phyloP scores from a whole-genome alignment of 2,329 filamentous ascomycete genomes.

The Talaromyces funiculosus region DNA sequence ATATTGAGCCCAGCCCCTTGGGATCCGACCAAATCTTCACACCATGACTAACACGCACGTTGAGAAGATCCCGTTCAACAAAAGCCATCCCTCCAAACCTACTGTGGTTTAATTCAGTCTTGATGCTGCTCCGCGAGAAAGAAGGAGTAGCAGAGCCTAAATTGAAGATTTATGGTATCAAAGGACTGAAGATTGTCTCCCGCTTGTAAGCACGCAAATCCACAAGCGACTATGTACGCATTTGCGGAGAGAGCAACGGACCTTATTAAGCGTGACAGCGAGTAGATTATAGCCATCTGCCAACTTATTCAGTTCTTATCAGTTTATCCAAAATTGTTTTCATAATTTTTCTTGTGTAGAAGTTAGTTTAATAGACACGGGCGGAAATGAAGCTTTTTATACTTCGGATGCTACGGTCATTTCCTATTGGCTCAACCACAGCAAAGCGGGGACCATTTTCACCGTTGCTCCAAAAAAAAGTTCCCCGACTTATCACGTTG shows the following conservation, averaged over 20 bases:
- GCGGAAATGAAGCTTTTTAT: not conserved
- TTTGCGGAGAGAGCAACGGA: slow-evolving; percentile 23
- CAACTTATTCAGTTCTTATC: not conserved
- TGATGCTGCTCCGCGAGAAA: slow-evolving; percentile 15
- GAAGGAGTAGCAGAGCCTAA: slow-evolving; percentile 19
- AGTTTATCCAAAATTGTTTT: not conserved
- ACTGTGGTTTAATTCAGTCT: slow-evolving; percentile 42
- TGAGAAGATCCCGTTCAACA: slow-evolving; percentile 13
- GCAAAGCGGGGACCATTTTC: slow-evolving; percentile 1
- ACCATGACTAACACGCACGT: slow-evolving; percentile 18
- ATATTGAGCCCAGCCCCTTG: slow-evolving; percentile 9
- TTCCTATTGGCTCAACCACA: not conserved
- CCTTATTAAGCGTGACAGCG: slow-evolving; percentile 25
- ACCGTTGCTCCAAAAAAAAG: not conserved
- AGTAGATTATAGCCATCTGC: not conserved
- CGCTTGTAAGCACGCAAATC: slow-evolving; percentile 18
- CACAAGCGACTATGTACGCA: slow-evolving; percentile 20
- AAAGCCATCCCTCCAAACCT: slow-evolving; percentile 19
- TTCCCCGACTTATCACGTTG: not conserved
- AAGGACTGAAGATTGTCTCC: slow-evolving; percentile 15
- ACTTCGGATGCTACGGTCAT: not conserved
- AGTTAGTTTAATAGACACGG: not conserved
- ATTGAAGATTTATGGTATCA: slow-evolving; percentile 36
- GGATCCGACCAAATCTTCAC: slow-evolving; percentile 15
- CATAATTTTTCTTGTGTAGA: not conserved